Conservation (phyloP, 2,329 filamentous ascomycete genomes). For the Onygena corvina region DNA sequence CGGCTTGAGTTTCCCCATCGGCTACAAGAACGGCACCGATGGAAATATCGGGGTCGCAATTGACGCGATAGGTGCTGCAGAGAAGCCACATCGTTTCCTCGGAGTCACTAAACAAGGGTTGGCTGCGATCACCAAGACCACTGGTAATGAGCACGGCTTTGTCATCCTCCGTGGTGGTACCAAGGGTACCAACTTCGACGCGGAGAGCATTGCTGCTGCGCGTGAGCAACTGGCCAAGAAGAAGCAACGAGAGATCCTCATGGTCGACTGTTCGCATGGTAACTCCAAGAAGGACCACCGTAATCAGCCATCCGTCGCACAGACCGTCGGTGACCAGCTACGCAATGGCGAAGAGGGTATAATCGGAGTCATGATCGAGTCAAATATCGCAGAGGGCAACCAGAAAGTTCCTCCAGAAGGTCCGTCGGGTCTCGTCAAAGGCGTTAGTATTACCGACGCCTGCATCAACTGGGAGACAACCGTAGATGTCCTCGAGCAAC, state of each 20-base stretch:
- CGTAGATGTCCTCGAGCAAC: constrained; percentile 65
- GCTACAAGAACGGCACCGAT: constrained; percentile 99
- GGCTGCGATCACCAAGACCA: constrained; percentile 85
- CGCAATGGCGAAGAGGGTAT: constrained; percentile 70
- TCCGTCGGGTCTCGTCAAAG: constrained; percentile 74
- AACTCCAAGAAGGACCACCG: constrained; percentile 93
- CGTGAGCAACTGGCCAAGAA: constrained; percentile 67
- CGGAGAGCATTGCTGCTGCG: constrained; percentile 68
- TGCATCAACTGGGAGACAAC: constrained; percentile 91
- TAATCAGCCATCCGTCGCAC: constrained; percentile 92
- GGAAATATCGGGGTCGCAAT: constrained; percentile 80
- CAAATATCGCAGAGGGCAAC: constrained; percentile 85
- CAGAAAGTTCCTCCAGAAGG: constrained; percentile 88
- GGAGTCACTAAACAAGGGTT: constrained; percentile 95
- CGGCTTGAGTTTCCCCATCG: constrained; percentile 90
- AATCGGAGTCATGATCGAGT: constrained; percentile 98
- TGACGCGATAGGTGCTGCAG: constrained; percentile 86
- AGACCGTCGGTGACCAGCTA: constrained; percentile 70
- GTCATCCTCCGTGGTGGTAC: constrained; percentile 88
- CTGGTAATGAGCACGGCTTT: constrained; percentile 93
- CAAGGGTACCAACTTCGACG: constrained; percentile 87
- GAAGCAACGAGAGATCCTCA: constrained; percentile 62
- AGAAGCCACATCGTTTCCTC: constrained; percentile 89
- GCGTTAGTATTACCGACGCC: constrained; percentile 91
- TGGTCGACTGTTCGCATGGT: constrained; percentile 97